A percentile compares a stretch with the other conserved stretches of the same genome.
These are phyloP conservation scores for Yamadazyma spencermartinsiae DNA, from an alignment of 1,139 yeast species.

Conservation along the genomic window DNA sequence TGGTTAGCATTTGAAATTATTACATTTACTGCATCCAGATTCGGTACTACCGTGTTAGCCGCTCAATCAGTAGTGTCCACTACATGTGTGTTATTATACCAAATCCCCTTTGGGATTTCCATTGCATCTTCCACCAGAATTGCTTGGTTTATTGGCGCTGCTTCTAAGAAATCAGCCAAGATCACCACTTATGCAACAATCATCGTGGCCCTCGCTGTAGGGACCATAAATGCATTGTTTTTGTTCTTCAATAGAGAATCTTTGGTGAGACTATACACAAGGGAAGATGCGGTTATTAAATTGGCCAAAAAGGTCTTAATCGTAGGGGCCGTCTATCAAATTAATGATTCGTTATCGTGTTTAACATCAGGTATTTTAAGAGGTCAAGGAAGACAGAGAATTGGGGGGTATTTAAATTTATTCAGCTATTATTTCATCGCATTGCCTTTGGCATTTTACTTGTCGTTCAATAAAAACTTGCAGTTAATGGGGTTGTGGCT, in stretches of 20 bases:
- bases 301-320: slow-evolving; percentile 54
- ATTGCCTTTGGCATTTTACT: slow-evolving; percentile 54
- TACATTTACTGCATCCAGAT: slow-evolving; percentile 59
- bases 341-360: slow-evolving; percentile 56
- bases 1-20: slow-evolving; percentile 70
- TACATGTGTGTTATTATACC: slow-evolving; percentile 66
- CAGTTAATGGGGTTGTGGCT: slow-evolving; percentile 60
- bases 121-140: slow-evolving; percentile 76
- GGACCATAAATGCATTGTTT: slow-evolving; percentile 38
- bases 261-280: slow-evolving; percentile 52
- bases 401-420: slow-evolving; percentile 58
- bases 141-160: slow-evolving; percentile 78
- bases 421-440: slow-evolving; percentile 60
- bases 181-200: slow-evolving; percentile 45
- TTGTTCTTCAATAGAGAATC: slow-evolving; percentile 38
- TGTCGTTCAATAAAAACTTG: slow-evolving; percentile 48
- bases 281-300: slow-evolving; percentile 47
- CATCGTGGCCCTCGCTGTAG: slow-evolving; percentile 41
- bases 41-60: slow-evolving; percentile 67
- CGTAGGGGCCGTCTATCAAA: slow-evolving; percentile 58
- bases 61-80: slow-evolving; percentile 75
- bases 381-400: slow-evolving; percentile 68
- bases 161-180: slow-evolving; percentile 52
- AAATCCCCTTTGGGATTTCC: slow-evolving; percentile 72
- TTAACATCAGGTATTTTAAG: slow-evolving; percentile 60